These are phyloP conservation scores for Saccharomycopsis sp. DNA, from an alignment of 805 yeast species.

Conservation along the genomic window DNA sequence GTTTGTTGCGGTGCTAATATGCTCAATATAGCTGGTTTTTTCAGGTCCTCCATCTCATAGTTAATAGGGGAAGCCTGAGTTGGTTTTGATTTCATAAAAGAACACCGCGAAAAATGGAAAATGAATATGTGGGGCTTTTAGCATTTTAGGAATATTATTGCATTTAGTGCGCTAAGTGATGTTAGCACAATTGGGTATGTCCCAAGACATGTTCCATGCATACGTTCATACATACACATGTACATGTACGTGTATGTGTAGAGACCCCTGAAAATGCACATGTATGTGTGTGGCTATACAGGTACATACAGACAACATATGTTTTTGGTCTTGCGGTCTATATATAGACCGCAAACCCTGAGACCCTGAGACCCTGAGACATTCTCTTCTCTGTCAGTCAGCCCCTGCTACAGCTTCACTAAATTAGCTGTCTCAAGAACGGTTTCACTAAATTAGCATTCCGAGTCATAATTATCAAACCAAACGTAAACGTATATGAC, in stretches of 20 bases:
- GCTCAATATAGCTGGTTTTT: background rate
- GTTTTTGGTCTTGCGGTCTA: no score
- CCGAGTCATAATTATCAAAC: no score
- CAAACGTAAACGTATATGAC: background rate
- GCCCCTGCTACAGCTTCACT: no score
- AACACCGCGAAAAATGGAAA: background rate
- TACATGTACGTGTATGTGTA: no score
- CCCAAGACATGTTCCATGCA: no score
- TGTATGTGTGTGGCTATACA: no score
- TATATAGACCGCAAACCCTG: no score
- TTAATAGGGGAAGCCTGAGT: background rate
- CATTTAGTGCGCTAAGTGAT: background rate
- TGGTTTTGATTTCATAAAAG: background rate
- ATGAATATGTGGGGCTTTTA: background rate
- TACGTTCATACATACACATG: no score
- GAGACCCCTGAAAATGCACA: no score
- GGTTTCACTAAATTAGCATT: background rate
- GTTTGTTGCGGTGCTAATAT: constrained; percentile 35
- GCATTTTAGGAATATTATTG: background rate
- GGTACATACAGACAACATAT: no score
- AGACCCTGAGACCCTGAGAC: no score
- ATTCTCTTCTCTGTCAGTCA: background rate
- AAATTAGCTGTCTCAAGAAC: background rate
- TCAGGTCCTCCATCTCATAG: background rate
- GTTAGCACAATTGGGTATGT: background rate